These are phyloP conservation scores for Eucalyptus microcorys DNA, from an alignment of 345 rosid genomes.

Conservation along the genomic window DNA sequence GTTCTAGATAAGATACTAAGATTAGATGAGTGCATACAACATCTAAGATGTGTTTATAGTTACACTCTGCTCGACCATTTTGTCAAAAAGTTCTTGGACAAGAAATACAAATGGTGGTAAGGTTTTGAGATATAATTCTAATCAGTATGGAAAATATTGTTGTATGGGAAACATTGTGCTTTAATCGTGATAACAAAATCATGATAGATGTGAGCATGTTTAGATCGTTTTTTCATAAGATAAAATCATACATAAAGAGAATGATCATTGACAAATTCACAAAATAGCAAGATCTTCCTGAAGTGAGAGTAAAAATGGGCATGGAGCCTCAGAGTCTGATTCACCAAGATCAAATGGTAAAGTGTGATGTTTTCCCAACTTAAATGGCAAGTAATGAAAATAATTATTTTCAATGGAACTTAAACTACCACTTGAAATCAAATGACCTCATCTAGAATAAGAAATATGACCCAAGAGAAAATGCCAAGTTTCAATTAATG, in stretches of 20 bases:
- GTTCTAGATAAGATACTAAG: not conserved
- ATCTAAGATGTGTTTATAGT: not conserved
- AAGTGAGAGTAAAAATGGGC: not conserved
- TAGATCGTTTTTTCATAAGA: no score
- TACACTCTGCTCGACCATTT: not conserved
- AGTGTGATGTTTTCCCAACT: not conserved
- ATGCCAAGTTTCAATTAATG: no score
- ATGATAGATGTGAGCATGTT: not conserved
- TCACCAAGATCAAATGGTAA: no score
- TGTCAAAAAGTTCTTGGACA: not conserved
- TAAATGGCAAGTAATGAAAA: not conserved
- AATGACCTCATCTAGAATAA: not conserved
- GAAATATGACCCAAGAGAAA: not conserved
- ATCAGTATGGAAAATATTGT: not conserved
- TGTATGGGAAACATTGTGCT: no score
- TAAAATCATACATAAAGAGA: not conserved
- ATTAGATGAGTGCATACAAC: not conserved
- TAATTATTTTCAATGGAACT: not conserved
- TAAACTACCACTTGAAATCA: not conserved
- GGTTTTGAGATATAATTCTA: not conserved
- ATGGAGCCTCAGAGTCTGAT: not conserved
- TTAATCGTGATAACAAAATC: no score
- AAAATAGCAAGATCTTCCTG: not conserved
- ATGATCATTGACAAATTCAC: no score
- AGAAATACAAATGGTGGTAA: not conserved